These are phyloP conservation scores for Scalesia atractyloides DNA, from an alignment of 129 eudicot genomes.

Conservation along the genomic window DNA sequence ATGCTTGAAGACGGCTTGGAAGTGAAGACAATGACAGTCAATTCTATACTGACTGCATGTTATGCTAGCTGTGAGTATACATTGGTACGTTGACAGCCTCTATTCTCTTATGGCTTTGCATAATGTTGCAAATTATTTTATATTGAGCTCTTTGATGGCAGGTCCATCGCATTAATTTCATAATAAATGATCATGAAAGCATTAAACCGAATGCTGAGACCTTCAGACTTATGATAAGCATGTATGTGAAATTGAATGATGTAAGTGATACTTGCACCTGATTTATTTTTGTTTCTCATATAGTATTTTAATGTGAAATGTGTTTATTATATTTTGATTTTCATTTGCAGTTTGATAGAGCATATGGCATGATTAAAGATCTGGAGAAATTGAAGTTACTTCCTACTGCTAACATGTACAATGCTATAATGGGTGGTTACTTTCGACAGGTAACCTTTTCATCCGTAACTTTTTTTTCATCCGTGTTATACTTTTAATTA, in stretches of 20 bases:
- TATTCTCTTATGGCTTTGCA: slow-evolving; percentile 11
- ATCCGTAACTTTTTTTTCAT: background rate
- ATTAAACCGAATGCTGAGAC: slow-evolving; percentile 62
- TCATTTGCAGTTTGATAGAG: slow-evolving; percentile 68
- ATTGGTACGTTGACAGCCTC: slow-evolving; percentile 49
- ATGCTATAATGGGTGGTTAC: slow-evolving; percentile 75
- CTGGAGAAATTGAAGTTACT: slow-evolving; percentile 44
- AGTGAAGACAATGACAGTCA: slow-evolving; percentile 45
- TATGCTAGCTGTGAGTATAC: slow-evolving; percentile 61
- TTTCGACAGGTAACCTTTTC: slow-evolving; percentile 65
- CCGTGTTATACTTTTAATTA: background rate
- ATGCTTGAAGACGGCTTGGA: slow-evolving; percentile 55
- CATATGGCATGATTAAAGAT: slow-evolving; percentile 69
- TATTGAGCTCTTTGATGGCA: slow-evolving; percentile 27
- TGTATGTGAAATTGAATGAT: slow-evolving; percentile 79
- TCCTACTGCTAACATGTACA: slow-evolving; percentile 73
- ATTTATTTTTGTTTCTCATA: slow-evolving; percentile 23
- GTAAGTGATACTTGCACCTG: slow-evolving; percentile 51
- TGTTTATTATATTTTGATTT: background rate
- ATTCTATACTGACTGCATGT: slow-evolving; percentile 61
- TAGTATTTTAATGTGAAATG: slow-evolving; percentile 15
- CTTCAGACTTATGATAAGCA: slow-evolving; percentile 60
- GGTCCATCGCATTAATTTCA: slow-evolving; percentile 68
- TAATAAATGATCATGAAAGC: slow-evolving; percentile 42
- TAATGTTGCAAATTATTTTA: slow-evolving; percentile 8